phyloP scores from a whole-genome alignment of 495 filamentous ascomycete genomes.

The Aspergillus taichungensis region DNA sequence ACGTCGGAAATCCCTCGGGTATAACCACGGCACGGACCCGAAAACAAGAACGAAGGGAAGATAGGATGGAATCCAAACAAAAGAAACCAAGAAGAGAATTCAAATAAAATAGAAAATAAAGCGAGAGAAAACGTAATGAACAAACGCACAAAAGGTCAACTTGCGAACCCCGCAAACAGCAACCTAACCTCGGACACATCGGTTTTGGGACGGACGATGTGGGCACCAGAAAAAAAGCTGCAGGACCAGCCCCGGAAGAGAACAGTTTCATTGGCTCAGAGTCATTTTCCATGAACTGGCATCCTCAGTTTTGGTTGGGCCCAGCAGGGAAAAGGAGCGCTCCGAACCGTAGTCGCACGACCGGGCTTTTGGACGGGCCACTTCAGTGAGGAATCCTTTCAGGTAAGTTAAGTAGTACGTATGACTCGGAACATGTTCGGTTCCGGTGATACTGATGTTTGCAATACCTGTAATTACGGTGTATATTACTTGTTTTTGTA shows the following conservation, averaged over 20 bases:
- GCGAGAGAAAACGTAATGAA: neutral
- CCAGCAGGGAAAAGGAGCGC: conserved; percentile 17
- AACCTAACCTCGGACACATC: neutral
- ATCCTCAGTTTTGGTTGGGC: conserved; percentile 8
- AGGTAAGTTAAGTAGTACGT: neutral
- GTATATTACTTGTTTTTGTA: too few species aligned
- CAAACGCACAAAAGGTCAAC: neutral
- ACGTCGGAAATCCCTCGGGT: too few species aligned
- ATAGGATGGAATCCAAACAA: too few species aligned
- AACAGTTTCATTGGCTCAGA: conserved; percentile 1
- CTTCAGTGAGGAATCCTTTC: neutral
- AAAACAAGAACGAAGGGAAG: neutral
- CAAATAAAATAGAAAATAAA: too few species aligned
- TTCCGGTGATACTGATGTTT: conserved; percentile 6
- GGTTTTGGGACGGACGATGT: conserved; percentile 14
- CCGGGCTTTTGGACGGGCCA: conserved; percentile 6
- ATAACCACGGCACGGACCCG: too few species aligned
- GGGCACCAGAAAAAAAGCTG: neutral
- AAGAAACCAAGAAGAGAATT: too few species aligned
- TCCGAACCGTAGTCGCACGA: conserved; percentile 17
- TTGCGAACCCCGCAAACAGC: conserved; percentile 6
- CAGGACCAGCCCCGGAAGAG: neutral
- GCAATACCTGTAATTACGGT: too few species aligned
- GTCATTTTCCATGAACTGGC: conserved; percentile 1
- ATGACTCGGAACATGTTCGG: conserved; percentile 11